phyloP scores from a whole-genome alignment of 805 yeast species.

The Candida krabiensis region DNA sequence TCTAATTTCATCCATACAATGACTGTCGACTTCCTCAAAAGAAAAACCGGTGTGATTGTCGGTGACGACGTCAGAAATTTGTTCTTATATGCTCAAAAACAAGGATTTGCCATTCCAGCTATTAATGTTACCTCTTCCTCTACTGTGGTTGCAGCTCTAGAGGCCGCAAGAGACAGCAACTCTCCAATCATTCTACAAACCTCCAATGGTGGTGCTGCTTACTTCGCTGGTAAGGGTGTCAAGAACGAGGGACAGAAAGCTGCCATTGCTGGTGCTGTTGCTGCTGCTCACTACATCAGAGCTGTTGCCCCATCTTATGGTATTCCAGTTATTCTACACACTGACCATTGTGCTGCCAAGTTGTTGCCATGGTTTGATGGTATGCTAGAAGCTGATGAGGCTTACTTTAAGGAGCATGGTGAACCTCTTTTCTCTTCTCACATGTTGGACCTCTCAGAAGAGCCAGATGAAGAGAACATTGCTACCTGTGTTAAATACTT shows the following conservation, averaged over 20 bases:
- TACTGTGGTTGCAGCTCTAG: constrained; percentile 93
- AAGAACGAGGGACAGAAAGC: constrained; percentile 91
- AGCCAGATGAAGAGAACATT: constrained; percentile 93
- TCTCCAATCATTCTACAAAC: constrained; percentile 96
- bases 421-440: constrained; percentile 98
- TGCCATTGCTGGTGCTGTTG: constrained; percentile 89
- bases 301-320: constrained; percentile 95
- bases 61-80: constrained; percentile 91
- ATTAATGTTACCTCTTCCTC: constrained; percentile 98
- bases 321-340: constrained; percentile 94
- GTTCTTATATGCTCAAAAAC: constrained; percentile 89
- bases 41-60: constrained; percentile 97
- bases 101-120: constrained; percentile 97
- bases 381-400: constrained; percentile 96
- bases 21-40: constrained; percentile 65
- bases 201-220: constrained; percentile 99
- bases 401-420: constrained; percentile 79
- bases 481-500: constrained; percentile 92
- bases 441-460: constrained; percentile 98
- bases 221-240: constrained; percentile 99
- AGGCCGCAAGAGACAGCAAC: constrained; percentile 93
- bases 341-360: constrained; percentile 99
- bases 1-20: constrained; percentile 16
- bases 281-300: constrained; percentile 98
- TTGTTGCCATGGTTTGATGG: constrained; percentile 98